Conservation (phyloP, 768 basidiomycete genomes). For the Leucocoprinus leucothites region DNA sequence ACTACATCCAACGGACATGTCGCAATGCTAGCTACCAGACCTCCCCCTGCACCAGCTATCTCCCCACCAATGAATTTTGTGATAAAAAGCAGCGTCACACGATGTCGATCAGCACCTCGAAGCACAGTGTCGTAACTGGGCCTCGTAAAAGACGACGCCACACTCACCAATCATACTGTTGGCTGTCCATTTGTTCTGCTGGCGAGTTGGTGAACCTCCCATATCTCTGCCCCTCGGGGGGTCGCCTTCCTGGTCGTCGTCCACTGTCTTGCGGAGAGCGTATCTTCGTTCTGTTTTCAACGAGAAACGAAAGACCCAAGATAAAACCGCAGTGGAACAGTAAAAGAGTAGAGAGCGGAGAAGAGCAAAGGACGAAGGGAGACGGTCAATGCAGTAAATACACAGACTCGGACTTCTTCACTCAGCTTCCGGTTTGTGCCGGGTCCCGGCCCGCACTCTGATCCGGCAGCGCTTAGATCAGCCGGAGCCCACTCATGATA, state of each 20-base stretch:
- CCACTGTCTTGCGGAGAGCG: slow-evolving; percentile 16
- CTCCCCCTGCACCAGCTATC: slow-evolving; percentile 91
- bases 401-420: background rate
- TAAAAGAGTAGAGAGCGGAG: background rate
- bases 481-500: background rate
- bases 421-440: slow-evolving; percentile 20
- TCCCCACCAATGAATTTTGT: background rate
- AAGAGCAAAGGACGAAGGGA: background rate
- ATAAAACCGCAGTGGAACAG: background rate
- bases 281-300: slow-evolving; percentile 17
- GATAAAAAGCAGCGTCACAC: background rate
- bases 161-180: slow-evolving; percentile 80
- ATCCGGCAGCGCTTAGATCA: slow-evolving; percentile 1
- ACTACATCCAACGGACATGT: slow-evolving; percentile 98
- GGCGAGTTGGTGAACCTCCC: slow-evolving; percentile 39
- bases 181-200: slow-evolving; percentile 59
- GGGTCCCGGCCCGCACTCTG: slow-evolving; percentile 6
- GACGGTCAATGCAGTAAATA: background rate
- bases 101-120: background rate
- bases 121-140: background rate
- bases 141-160: slow-evolving; percentile 8
- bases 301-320: background rate
- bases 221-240: slow-evolving; percentile 61
- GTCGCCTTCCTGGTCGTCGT: slow-evolving; percentile 7
- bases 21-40: slow-evolving; percentile 86